Base-by-base conservation (phyloP, 2,329 filamentous ascomycete species). In the Aspergillus fischeri region DNA sequence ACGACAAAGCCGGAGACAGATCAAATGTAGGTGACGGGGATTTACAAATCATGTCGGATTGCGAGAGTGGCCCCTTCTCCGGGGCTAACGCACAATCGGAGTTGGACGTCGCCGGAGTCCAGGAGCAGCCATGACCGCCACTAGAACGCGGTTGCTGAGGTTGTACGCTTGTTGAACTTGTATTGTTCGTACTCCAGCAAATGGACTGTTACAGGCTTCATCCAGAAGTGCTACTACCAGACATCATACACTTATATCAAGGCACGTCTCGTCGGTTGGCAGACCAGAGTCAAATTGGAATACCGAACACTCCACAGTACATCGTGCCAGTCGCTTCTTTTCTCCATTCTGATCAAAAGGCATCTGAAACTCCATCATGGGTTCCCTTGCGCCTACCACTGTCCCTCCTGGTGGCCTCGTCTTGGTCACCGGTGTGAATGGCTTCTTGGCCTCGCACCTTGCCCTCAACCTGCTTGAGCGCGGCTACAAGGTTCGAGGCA, bases 401-500 rank as follows among this genome's bases (percentile, higher is more conserved):
- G 42, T 45, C 42, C n/a, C 42, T 24, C 8, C 42, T 21, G 42
- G 42, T 21, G 42, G 42, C 42, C 42, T 45, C 42, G 42, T 81
- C 28, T 73, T 82, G 3, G 73, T 82, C 14, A 81, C 78, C 0
- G 79, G 79, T 6, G 75, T 70, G 1, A 81, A 74, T 50, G 78
- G 79, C 35, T 80, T 75, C 60, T 70, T 82, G 25, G 78, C 68
- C 27, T 73, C 73, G 6, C 76, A 81, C 47, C 66, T 79, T 3
- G 66, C 70, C 32, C 63, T 76, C n/a, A 65, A 75, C 14, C 67
- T 81, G 10, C 69, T 81, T 20, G 54, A 70, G 1, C 65, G 67
- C 3, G 78, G 78, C 14, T 80, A 74, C 60, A 61, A 62, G 7
- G 78, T 82, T 5, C 75, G 78, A 21, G 78, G 78, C n/a, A 80